Evolutionary conservation across 2,329 filamentous ascomycete genomes (phyloP).

Genomic region (Escovopsis sp.): DNA sequence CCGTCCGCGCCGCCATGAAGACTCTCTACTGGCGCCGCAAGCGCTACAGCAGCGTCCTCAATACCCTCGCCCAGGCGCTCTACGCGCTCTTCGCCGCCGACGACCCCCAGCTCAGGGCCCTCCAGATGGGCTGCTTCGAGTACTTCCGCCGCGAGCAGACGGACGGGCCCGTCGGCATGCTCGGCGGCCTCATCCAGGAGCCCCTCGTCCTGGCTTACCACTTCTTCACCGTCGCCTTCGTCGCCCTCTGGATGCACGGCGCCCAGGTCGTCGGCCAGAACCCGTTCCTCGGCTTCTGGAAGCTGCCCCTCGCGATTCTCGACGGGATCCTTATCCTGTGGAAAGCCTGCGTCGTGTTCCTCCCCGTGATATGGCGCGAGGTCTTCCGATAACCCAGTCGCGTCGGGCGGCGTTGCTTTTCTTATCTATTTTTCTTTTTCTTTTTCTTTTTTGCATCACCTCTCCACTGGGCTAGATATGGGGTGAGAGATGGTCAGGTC

Average conservation of each 20-base stretch:
- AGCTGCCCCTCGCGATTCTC: slow-evolving; percentile 44
- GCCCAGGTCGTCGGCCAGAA: slow-evolving; percentile 21
- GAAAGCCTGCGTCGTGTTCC: slow-evolving; percentile 68
- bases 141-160: slow-evolving; percentile 74
- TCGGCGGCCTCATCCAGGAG: slow-evolving; percentile 66
- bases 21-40: slow-evolving; percentile 83
- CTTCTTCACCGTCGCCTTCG: slow-evolving; percentile 86
- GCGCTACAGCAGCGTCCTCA: slow-evolving; percentile 71
- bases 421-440: background rate
- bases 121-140: slow-evolving; percentile 80
- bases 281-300: slow-evolving; percentile 23
- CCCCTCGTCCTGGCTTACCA: slow-evolving; percentile 74
- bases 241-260: slow-evolving; percentile 58
- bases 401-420: background rate
- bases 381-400: slow-evolving; percentile 15
- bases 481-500: too few species aligned
- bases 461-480: too few species aligned
- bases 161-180: slow-evolving; percentile 64
- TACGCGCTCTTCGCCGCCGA: slow-evolving; percentile 85
- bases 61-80: slow-evolving; percentile 90
- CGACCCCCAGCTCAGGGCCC: slow-evolving; percentile 57
- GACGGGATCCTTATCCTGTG: slow-evolving; percentile 58
- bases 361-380: slow-evolving; percentile 68
- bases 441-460: too few species aligned
- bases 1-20: slow-evolving; percentile 54